Conservation (phyloP, 2,329 filamentous ascomycete genomes). For the Neofusicoccum cordaticola region DNA sequence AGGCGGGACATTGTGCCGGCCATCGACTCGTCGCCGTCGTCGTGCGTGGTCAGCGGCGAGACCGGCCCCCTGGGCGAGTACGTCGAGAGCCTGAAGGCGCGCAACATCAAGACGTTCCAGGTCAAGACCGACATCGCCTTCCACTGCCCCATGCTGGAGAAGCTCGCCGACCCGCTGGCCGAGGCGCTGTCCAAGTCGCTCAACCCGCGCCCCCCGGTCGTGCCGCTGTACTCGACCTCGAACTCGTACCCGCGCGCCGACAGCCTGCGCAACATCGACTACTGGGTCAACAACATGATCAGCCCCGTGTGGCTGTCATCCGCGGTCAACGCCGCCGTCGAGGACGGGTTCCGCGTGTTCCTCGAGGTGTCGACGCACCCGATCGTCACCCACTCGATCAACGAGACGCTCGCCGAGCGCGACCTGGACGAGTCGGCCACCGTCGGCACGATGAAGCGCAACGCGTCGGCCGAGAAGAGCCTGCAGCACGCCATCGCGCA, state of each 20-base stretch:
- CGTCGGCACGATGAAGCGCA: constrained; percentile 32
- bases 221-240: constrained; percentile 40
- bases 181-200: constrained; percentile 25
- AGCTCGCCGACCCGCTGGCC: constrained; percentile 30
- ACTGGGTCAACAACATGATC: constrained; percentile 44
- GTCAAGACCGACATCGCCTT: constrained; percentile 45
- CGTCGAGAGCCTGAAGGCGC: constrained; percentile 20
- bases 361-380: constrained; percentile 45
- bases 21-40: constrained; percentile 37
- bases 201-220: constrained; percentile 20
- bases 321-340: constrained; percentile 35
- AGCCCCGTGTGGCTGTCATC: constrained; percentile 36
- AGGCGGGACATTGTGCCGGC: constrained; percentile 30
- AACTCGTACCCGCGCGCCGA: constrained; percentile 25
- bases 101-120: constrained; percentile 30
- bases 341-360: constrained; percentile 41
- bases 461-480: constrained; percentile 26
- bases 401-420: constrained; percentile 36
- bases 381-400: constrained; percentile 42
- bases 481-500: constrained; percentile 30
- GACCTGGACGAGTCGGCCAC: constrained; percentile 32
- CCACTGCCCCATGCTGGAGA: constrained; percentile 38
- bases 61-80: constrained; percentile 26
- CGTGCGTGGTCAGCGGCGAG: constrained; percentile 36
- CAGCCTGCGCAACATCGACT: constrained; percentile 28